Conservation (phyloP, 2,329 filamentous ascomycete genomes). For the Ophiostoma ips region DNA sequence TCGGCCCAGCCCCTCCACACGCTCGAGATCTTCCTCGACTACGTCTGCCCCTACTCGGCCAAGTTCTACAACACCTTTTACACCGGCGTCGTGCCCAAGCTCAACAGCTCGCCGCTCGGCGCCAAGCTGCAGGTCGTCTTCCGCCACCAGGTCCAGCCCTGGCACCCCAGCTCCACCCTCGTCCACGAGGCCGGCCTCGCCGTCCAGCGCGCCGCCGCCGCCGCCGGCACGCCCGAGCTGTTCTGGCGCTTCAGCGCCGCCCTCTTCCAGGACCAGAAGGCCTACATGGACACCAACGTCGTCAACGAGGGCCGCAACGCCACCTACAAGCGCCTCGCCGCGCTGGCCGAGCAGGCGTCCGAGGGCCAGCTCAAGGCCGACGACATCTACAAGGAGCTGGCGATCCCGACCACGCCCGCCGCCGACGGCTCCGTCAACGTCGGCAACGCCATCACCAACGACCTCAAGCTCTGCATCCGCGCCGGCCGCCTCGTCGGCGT, state of each 20-base stretch:
- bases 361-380: constrained; percentile 59
- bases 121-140: constrained; percentile 59
- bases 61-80: constrained; percentile 66
- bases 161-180: constrained; percentile 79
- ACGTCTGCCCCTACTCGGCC: constrained; percentile 65
- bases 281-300: constrained; percentile 74
- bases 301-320: constrained; percentile 73
- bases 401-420: constrained; percentile 52
- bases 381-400: constrained; percentile 55
- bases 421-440: constrained; percentile 57
- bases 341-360: constrained; percentile 50
- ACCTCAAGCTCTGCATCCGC: constrained; percentile 75
- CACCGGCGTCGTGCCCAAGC: constrained; percentile 46
- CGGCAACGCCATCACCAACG: constrained; percentile 72
- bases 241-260: constrained; percentile 70
- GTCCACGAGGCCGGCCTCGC: constrained; percentile 74
- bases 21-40: constrained; percentile 65
- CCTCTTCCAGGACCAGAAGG: constrained; percentile 51
- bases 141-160: constrained; percentile 84
- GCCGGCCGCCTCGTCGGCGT: constrained; percentile 65
- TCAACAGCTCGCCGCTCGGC: constrained; percentile 31
- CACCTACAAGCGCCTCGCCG: constrained; percentile 68
- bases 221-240: constrained; percentile 33
- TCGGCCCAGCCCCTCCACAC: constrained; percentile 39
- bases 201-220: constrained; percentile 48